Conservation (phyloP, 129 eudicot species). For the Flaveria brownii region DNA sequence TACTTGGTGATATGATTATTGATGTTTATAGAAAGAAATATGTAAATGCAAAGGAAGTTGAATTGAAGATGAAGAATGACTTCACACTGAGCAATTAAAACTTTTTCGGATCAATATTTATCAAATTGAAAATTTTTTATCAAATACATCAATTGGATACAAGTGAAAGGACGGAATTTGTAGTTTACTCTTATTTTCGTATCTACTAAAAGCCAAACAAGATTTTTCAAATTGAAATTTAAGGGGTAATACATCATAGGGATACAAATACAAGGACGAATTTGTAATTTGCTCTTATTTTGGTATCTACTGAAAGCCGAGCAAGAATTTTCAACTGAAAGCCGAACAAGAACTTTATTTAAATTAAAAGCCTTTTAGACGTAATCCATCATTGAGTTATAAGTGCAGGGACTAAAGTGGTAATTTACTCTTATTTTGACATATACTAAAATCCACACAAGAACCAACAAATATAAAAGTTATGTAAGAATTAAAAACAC, state of each 20-base stretch:
- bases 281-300: constrained; percentile 4
- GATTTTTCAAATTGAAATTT: not conserved
- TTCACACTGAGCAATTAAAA: no score
- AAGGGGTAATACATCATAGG: not conserved
- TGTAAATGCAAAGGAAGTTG: no score
- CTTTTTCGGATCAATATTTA: no score
- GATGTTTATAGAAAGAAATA: no score
- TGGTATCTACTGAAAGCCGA: not conserved
- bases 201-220: not conserved
- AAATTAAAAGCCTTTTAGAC: not conserved
- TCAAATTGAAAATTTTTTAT: not conserved
- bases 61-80: no score
- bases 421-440: not conserved
- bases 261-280: constrained; percentile 8
- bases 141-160: not conserved
- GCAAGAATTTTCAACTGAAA: not conserved
- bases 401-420: constrained; percentile 6
- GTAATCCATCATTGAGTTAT: not conserved
- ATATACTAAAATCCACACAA: constrained; percentile 18
- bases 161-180: constrained; percentile 3
- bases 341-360: not conserved
- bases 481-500: constrained; percentile 18
- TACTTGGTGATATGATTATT: no score
- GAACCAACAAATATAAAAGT: constrained; percentile 22
- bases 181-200: not conserved